A percentile compares a stretch with the other conserved stretches of the same genome.
Conservation (phyloP, 805 yeast genomes). For the Starmerella geochares region DNA sequence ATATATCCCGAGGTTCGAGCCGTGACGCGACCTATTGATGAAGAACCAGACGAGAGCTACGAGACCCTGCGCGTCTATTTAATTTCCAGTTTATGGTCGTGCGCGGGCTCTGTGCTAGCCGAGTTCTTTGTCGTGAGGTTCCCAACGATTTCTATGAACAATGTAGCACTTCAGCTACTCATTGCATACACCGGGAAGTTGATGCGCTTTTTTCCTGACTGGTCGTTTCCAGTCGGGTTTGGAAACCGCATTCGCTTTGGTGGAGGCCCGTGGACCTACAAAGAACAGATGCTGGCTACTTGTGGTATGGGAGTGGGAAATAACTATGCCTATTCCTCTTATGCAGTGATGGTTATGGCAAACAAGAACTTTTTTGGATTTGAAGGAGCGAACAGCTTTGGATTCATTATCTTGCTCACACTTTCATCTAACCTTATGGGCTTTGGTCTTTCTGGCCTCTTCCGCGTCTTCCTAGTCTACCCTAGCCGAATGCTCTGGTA, state of each 20-base stretch:
- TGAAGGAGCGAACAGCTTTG: neutral
- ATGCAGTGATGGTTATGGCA: neutral
- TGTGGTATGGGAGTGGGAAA: slow-evolving; percentile 22
- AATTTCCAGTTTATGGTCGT: slow-evolving; percentile 41
- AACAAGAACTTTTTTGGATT: slow-evolving; percentile 2
- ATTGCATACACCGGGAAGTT: slow-evolving; percentile 49
- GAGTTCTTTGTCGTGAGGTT: slow-evolving; percentile 43
- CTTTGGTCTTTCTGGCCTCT: slow-evolving; percentile 54
- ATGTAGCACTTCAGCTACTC: slow-evolving; percentile 48
- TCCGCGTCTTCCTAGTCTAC: slow-evolving; percentile 49
- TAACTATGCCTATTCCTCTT: slow-evolving; percentile 11
- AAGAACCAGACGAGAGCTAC: slow-evolving; percentile 15
- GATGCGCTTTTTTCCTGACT: slow-evolving; percentile 27
- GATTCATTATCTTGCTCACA: slow-evolving; percentile 32
- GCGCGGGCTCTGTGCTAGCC: slow-evolving; percentile 38
- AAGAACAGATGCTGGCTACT: no score
- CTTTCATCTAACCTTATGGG: slow-evolving; percentile 54
- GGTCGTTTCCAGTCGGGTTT: slow-evolving; percentile 10
- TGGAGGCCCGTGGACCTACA: slow-evolving; percentile 44
- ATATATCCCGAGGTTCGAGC: no score
- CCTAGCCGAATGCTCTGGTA: slow-evolving; percentile 49
- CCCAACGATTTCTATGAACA: slow-evolving; percentile 43
- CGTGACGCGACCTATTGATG: no score
- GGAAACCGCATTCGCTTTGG: slow-evolving; percentile 31
- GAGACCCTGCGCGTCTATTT: slow-evolving; percentile 46